Base-by-base conservation (phyloP, 768 basidiomycete species). In the Cystobasidium onofrii region DNA sequence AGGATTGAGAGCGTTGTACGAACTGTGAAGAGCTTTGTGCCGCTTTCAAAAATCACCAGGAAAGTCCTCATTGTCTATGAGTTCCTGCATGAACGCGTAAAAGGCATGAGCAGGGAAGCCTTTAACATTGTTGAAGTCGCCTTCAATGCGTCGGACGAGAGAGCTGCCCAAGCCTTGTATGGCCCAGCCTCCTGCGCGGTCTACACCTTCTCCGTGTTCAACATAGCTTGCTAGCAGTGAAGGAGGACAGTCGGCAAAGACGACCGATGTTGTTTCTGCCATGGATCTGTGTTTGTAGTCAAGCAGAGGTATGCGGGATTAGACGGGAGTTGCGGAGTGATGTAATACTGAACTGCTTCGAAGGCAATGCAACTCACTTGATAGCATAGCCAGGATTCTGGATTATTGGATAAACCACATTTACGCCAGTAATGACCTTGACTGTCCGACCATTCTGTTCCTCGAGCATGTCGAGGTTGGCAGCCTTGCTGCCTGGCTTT, bases 371-470 rank as follows among this genome's bases (percentile, higher is more conserved):
- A 25, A 52, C 39, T 39, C 31, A 54, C 34, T 54, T 23, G 10
- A 41, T 7, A 4, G 33, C 29, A 33, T 4, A 34, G 15, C 25
- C 39, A 0, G 65, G n/a, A 52, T 31, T 31, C 10, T 39, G 36
- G 23, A 54, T 20, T 1, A 44, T 20, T n/a, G 36, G 23, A 75
- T 86, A 76, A 74, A 91, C 92, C 13, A 98, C 81, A 17, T 87
- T 85, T 20, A 97, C 87, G 10, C 93, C 95, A 0, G 94, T 97
- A 25, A 96, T 91, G 25, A 97, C 92, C 80, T 95, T 90, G 77
- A 93, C 95, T 0, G 88, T 85, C 62, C 85, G 84, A 7, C 92
- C 95, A 64, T 93, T 92, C 75, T 96, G 83, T 73, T 92, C 90
- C 60, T 89, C 82, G 69, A 99, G 84, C 90, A 92, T 95, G 27